Evolutionary conservation across 2,329 filamentous ascomycete genomes (phyloP).

Genomic region (Penicillium corylophilum): DNA sequence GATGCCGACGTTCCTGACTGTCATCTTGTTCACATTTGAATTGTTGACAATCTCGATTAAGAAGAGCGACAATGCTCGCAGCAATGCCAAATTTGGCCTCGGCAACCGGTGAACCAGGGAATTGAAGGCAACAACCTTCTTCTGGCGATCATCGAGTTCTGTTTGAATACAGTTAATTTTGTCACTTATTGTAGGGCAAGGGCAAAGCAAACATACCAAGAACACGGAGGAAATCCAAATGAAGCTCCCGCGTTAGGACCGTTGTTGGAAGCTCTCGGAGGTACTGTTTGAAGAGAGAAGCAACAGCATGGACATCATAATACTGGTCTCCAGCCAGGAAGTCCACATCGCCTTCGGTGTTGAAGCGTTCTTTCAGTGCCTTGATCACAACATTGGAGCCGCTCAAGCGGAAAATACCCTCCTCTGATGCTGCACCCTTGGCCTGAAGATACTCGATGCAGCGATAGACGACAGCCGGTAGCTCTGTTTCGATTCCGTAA

Average conservation of each 20-base stretch:
- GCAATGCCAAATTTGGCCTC: conserved; percentile 72
- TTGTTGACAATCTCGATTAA: conserved; percentile 91
- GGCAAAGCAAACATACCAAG: conserved; percentile 52
- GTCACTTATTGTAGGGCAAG: neutral
- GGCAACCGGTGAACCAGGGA: conserved; percentile 79
- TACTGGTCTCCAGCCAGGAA: conserved; percentile 75
- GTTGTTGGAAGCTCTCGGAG: conserved; percentile 87
- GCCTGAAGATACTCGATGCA: conserved; percentile 89
- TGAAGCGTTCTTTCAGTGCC: conserved; percentile 86
- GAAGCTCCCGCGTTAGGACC: conserved; percentile 85
- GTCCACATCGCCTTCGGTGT: conserved; percentile 87
- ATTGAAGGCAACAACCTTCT: conserved; percentile 75
- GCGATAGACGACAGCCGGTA: conserved; percentile 91
- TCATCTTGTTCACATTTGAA: conserved; percentile 93
- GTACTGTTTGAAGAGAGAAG: conserved; percentile 90
- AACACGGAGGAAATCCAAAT: conserved; percentile 81
- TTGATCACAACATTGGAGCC: conserved; percentile 97
- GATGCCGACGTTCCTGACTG: conserved; percentile 92
- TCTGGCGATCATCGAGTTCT: conserved; percentile 70
- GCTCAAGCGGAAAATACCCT: conserved; percentile 94
- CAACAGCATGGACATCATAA: conserved; percentile 94
- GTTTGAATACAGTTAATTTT: conserved; percentile 12
- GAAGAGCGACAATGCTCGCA: conserved; percentile 83
- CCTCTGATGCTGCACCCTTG: conserved; percentile 78
- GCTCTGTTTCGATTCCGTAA: conserved; percentile 65